phyloP scores from a whole-genome alignment of 208 protist species.

The Crithidia thermophila region DNA sequence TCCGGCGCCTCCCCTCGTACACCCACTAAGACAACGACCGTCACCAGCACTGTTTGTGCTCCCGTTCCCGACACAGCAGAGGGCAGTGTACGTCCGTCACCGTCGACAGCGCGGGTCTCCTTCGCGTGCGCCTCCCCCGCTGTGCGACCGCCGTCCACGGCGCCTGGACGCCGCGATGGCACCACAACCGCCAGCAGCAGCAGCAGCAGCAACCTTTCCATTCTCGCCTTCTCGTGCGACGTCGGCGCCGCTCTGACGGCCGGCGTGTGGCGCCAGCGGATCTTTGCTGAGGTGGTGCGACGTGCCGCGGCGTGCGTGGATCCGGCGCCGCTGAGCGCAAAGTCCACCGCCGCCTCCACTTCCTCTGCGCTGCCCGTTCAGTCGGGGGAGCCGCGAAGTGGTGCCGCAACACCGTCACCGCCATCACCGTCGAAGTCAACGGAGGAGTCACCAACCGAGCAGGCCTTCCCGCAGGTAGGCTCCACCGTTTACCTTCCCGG shows the following conservation, averaged over 20 bases:
- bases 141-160: too few relatives aligned
- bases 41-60: too few relatives aligned
- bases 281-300: slow-evolving; percentile 12
- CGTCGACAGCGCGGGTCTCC: background rate
- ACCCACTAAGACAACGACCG: too few relatives aligned
- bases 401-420: background rate
- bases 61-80: too few relatives aligned
- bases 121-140: too few relatives aligned
- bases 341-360: background rate
- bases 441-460: background rate
- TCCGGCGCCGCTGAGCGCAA: background rate
- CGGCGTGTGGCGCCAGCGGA: slow-evolving; percentile 18
- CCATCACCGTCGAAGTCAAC: background rate
- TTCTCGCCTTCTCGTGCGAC: slow-evolving; percentile 7
- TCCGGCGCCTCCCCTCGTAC: too few relatives aligned
- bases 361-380: too few relatives aligned
- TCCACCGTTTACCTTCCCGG: slow-evolving; percentile 33
- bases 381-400: background rate
- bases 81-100: background rate
- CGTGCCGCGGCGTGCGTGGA: background rate
- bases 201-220: too few relatives aligned
- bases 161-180: background rate
- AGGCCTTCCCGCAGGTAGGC: slow-evolving; percentile 24
- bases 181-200: too few relatives aligned
- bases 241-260: background rate